Base-by-base conservation (phyloP, 306 rosid species). In the Macrotyloma uniflorum region DNA sequence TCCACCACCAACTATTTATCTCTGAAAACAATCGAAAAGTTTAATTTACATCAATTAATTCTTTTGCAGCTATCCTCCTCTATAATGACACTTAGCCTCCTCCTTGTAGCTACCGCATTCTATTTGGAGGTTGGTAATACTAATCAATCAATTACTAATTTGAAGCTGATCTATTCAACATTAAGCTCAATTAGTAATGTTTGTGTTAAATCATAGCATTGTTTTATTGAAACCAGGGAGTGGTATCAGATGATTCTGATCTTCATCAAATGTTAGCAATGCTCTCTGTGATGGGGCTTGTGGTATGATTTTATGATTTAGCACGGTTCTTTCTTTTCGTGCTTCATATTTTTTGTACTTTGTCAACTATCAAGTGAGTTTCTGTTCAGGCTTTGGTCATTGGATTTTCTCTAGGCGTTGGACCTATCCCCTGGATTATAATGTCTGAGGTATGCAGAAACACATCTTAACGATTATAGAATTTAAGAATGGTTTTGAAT, bases 361-460 rank as follows among this genome's bases (percentile, higher is more conserved):
- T 55, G n/a, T 65, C 8, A 66, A 55, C 47, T 54, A 75, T 18
- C 12, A 38, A 51, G 9, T 43, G 9, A 35, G 46, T 80, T 61
- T 66, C 13, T 58, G n/a, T 62, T 45, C 76, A 92, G 97, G 73
- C 86, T 63, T 36, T 90, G 89, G 80, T 84, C 36, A 67, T 87
- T 71, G 85, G 86, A 18, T 92, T 74, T 82, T 77, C 92, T 66
- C 82, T 92, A 1, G 93, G 97, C 50, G 64, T 87, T 47, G 97
- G 96, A 72, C 89, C 97, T 32, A 77, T 90, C 54, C 93, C 93
- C 11, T 92, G 97, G 97, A 26, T 90, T 73, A 88, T 92, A 75
- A 92, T 90, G 97, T 85, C 96, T 38, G 96, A 92, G 96, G 96
- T 90, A 84, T 72, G 72, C 20, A 36, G 49, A 64, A 35, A 19